Conservation (phyloP, 78 protist genomes). For the Cavenderia fasciculata region DNA sequence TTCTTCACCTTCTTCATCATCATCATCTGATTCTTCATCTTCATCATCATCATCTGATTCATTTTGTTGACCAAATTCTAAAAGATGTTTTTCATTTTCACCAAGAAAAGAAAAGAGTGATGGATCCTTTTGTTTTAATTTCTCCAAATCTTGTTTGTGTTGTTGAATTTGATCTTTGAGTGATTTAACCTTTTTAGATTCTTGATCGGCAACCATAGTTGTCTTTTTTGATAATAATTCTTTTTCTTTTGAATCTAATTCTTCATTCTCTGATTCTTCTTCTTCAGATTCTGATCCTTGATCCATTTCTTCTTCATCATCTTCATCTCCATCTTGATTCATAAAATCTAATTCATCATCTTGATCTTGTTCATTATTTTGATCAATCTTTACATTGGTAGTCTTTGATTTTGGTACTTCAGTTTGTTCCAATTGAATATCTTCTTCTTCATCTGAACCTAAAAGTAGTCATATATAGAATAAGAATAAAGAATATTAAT, state of each 20-base stretch:
- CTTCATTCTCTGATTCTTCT: not conserved
- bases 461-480: not conserved
- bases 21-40: not conserved
- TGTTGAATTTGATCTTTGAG: constrained; percentile 12
- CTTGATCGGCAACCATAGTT: constrained; percentile 7
- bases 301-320: constrained; percentile 12
- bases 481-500: not conserved
- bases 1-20: not conserved
- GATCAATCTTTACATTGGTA: constrained; percentile 21
- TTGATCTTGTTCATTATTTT: constrained; percentile 13
- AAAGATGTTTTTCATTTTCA: constrained; percentile 15
- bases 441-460: not conserved
- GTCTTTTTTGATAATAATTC: constrained; percentile 15
- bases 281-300: constrained; percentile 44
- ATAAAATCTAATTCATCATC: constrained; percentile 31
- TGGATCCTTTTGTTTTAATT: constrained; percentile 46
- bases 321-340: constrained; percentile 2
- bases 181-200: constrained; percentile 30
- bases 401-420: not conserved
- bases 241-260: constrained; percentile 2
- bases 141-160: constrained; percentile 41
- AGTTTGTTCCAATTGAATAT: not conserved
- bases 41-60: not conserved
- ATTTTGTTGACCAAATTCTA: constrained; percentile 23
- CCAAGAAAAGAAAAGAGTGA: constrained; percentile 21